Evolutionary conservation across 495 filamentous ascomycete species (phyloP).

Genomic region (Xylaria telfairii): DNA sequence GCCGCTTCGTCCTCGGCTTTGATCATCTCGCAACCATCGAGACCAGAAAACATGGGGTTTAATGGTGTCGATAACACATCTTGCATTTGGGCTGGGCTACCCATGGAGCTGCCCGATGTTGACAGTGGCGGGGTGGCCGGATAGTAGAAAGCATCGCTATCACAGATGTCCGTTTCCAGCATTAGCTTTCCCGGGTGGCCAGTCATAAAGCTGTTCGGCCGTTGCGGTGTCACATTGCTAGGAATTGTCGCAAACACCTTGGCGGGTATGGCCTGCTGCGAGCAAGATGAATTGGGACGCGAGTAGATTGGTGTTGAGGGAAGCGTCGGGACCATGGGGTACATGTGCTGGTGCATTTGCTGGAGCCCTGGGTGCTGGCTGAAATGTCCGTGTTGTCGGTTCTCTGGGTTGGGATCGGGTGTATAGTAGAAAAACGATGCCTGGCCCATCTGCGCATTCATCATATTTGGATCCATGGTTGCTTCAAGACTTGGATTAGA

Average conservation of each 20-base stretch:
- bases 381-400: slow-evolving; percentile 82
- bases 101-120: slow-evolving; percentile 79
- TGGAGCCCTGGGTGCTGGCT: slow-evolving; percentile 70
- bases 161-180: slow-evolving; percentile 78
- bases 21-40: slow-evolving; percentile 76
- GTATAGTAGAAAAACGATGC: slow-evolving; percentile 92
- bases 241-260: slow-evolving; percentile 61
- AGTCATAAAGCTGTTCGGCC: slow-evolving; percentile 74
- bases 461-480: slow-evolving; percentile 55
- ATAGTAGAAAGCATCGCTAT: slow-evolving; percentile 73
- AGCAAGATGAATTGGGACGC: slow-evolving; percentile 68
- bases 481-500: slow-evolving; percentile 29
- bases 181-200: slow-evolving; percentile 74
- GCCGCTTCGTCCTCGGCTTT: slow-evolving; percentile 76
- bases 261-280: slow-evolving; percentile 66
- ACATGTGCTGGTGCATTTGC: slow-evolving; percentile 53
- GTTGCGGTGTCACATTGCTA: slow-evolving; percentile 76
- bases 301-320: slow-evolving; percentile 77
- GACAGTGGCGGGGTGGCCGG: slow-evolving; percentile 91
- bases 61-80: slow-evolving; percentile 82
- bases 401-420: slow-evolving; percentile 75
- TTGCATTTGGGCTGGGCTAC: slow-evolving; percentile 78
- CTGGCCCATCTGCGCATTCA: slow-evolving; percentile 69
- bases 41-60: slow-evolving; percentile 75
- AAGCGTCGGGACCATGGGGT: slow-evolving; percentile 59